Percentiles rank a stretch among this genome's conserved stretches.
Conservation (phyloP, 345 rosid genomes). For the Sisymbrium altissimum region DNA sequence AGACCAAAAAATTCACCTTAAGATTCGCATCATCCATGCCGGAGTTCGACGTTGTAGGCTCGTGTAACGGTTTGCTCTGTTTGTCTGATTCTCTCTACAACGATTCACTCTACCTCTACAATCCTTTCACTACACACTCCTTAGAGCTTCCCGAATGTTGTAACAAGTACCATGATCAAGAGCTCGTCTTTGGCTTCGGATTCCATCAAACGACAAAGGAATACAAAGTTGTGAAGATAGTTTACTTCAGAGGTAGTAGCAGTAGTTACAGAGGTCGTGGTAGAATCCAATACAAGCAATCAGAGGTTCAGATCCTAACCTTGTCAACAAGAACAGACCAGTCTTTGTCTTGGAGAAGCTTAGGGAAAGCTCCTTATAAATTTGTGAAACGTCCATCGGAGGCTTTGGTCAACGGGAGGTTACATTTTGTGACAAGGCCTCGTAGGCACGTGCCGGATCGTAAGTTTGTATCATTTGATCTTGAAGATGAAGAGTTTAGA, state of each 20-base stretch:
- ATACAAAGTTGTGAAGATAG: conserved; percentile 65
- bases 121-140: conserved; percentile 51
- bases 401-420: conserved; percentile 68
- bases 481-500: conserved; percentile 62
- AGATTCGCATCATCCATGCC: conserved; percentile 42
- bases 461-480: conserved; percentile 67
- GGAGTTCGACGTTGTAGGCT: conserved; percentile 52
- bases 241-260: conserved; percentile 39
- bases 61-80: conserved; percentile 63
- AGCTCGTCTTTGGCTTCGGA: conserved; percentile 62
- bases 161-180: conserved; percentile 38
- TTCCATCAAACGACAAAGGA: conserved; percentile 43
- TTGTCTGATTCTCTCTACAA: conserved; percentile 45
- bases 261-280: conserved; percentile 33
- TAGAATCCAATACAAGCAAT: conserved; percentile 37
- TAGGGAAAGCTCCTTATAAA: conserved; percentile 62
- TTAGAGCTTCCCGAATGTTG: conserved; percentile 43
- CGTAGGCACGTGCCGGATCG: conserved; percentile 58
- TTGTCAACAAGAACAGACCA: conserved; percentile 33
- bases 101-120: conserved; percentile 45
- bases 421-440: conserved; percentile 75
- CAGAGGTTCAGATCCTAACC: conserved; percentile 58
- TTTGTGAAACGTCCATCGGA: conserved; percentile 54
- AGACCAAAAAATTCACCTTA: conserved; percentile 39
- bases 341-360: conserved; percentile 55